Evolutionary conservation across 1,139 yeast species (phyloP), one percentile per base, ranked within the genome.

Genomic region (Zhuliangozyma parablackwelliae): DNA sequence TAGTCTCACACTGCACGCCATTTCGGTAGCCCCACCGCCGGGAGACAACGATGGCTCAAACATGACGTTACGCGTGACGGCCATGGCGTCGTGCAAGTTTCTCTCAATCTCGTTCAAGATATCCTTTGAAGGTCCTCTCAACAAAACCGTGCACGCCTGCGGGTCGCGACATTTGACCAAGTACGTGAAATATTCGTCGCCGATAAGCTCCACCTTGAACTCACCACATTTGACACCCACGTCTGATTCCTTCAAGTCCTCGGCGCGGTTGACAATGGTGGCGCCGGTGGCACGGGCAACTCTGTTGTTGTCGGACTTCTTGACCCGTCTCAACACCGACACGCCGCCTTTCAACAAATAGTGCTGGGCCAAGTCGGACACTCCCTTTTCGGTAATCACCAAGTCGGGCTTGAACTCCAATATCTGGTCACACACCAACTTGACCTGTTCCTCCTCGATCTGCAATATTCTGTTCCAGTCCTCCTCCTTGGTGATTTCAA

Each of bases 11-110:
- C 94, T 76, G 35, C 94, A 90, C 2, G 98, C 98, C 97, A 94
- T 92, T 65, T 92, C 99, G 20, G 97, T 92, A 35, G 99, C 98
- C 55, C 99, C 98, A 41, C 98, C 99, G 50, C 99, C 99, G 35
- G 99, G 99, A 2, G 96, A 75, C 56, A 92, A 75, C 29, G 94
- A 80, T 35, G 99, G 98, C 60, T 92, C 95, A 52, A 92, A 82
- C 75, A 87, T 78, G 33, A 94, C 97, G 57, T 94, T 94, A 62
- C 97, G 80, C 21, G 98, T 82, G 36, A 92, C 98, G 6, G 97
- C 92, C 96, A 94, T 87, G 34, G 99, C 98, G 63, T 94, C 99
- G 59, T 92, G 97, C 57, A 94, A 74, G 61, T 94, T 94, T 60
- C 99, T 82, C 60, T 94, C 98, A 54, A 94, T 81, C 71, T 94